These are phyloP conservation scores for Gymnopilus junonius DNA, from an alignment of 768 basidiomycete species.

Conservation along the genomic window DNA sequence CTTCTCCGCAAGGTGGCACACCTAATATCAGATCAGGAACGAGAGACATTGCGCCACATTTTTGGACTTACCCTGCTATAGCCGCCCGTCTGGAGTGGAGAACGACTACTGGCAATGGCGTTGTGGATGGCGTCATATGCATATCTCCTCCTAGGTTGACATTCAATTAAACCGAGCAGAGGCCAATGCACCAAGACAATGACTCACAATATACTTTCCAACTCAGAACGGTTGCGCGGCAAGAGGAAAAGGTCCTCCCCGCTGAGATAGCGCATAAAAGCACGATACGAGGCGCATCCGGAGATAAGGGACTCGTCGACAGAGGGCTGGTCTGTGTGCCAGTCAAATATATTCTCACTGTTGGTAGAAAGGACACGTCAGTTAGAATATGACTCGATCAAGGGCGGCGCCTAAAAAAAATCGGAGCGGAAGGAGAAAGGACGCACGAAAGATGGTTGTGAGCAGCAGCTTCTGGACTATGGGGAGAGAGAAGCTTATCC, in stretches of 20 bases:
- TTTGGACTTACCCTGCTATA: conserved; percentile 46
- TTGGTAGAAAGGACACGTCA: conserved; percentile 22
- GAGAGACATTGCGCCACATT: conserved; percentile 8
- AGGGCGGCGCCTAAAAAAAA: background rate
- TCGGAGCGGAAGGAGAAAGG: background rate
- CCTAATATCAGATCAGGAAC: conserved; percentile 39
- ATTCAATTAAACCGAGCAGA: conserved; percentile 10
- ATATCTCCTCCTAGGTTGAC: conserved; percentile 62
- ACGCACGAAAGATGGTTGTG: conserved; percentile 70
- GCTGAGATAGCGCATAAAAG: conserved; percentile 73
- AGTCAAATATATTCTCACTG: conserved; percentile 70
- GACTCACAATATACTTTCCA: conserved; percentile 74
- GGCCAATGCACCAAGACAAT: background rate
- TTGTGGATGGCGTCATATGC: conserved; percentile 84
- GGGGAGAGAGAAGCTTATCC: conserved; percentile 75
- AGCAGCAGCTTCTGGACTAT: conserved; percentile 75
- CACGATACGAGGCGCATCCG: conserved; percentile 80
- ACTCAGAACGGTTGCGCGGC: conserved; percentile 65
- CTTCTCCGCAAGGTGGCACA: conserved; percentile 70
- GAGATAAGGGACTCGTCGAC: conserved; percentile 77
- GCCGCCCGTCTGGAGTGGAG: conserved; percentile 59
- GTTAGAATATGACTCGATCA: background rate
- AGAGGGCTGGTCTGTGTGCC: conserved; percentile 73
- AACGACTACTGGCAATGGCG: conserved; percentile 70
- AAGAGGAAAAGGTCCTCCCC: conserved; percentile 75